Evolutionary conservation across 257 asterid genomes (phyloP), one percentile per base, ranked within the genome.

Genomic region (Solanum sitiens): DNA sequence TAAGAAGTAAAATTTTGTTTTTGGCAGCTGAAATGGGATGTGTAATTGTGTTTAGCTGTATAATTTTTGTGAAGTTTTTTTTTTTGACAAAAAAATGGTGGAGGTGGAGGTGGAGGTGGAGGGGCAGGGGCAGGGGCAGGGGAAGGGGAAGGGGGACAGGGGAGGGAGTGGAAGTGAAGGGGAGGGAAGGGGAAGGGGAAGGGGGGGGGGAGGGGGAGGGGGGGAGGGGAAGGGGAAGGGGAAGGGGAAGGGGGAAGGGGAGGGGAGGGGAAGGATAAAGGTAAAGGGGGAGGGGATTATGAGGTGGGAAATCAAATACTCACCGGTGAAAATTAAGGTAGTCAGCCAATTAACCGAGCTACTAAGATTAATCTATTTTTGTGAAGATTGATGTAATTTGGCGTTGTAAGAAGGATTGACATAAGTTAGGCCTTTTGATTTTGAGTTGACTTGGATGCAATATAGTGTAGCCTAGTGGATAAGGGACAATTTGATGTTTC

Each of bases 61-160:
- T 33, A 32, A 4, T 30, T 68, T 30, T 13, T 11, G 53, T 20
- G 5, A 39, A 37, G 15, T 13, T 15, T 0, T 7, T 53, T 2
- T 56, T 56, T 20, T 42, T 39, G 0, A 0, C n/a, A 40, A 40
- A 40, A 40, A 40, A 40, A 40, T 8, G 0, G 39, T 37, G 39
- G 39, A 37, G 1, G 39, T 5, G 7, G 39, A 35, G 39, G 39
- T 37, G 39, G 37, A 4, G 39, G 39, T 37, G 39, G 39, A 0
- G 39, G 39, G 30, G 30, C 1, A 27, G 30, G 1, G 30, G 30
- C 1, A 27, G 30, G 1, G 30, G 18, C 1, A 18, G 6, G 0
- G 50, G 2, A 3, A 14, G 0, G 15, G 56, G 5, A 0, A 16
- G 1, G 7, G 2, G 2, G 0, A 11, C 0, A 12, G 47, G 2